Conservation (phyloP, 768 basidiomycete species). For the Royoungia palumana region DNA sequence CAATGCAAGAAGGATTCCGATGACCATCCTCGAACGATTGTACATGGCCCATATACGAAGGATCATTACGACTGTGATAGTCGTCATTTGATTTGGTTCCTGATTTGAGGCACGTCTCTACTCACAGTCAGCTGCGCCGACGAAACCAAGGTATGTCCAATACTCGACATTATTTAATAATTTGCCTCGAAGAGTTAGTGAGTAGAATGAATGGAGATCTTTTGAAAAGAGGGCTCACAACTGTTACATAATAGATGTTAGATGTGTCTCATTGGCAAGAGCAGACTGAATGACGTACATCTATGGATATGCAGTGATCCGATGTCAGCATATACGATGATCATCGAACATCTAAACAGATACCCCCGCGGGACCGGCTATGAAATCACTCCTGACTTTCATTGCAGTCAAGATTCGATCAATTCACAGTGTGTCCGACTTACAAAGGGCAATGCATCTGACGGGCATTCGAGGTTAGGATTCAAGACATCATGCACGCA, state of each 20-base stretch:
- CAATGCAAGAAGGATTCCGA: neutral
- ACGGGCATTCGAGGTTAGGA: neutral
- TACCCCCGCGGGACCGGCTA: neutral
- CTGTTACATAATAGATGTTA: neutral
- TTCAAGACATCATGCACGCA: neutral
- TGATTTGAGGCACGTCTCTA: neutral
- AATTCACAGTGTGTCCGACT: neutral
- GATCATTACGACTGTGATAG: neutral
- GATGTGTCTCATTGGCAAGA: neutral
- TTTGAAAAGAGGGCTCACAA: neutral
- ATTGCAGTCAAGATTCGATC: too few relatives aligned
- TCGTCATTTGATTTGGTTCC: neutral
- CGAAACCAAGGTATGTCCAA: neutral
- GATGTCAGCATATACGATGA: neutral
- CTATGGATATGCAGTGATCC: neutral
- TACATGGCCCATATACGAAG: constrained; percentile 1
- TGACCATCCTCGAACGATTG: neutral
- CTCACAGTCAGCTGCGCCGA: constrained; percentile 6
- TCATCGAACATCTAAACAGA: too few relatives aligned
- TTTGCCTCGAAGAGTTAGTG: neutral
- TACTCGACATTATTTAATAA: neutral
- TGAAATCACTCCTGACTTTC: neutral
- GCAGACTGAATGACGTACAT: neutral
- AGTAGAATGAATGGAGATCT: neutral
- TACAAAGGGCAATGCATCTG: neutral